phyloP scores from a whole-genome alignment of 2,329 filamentous ascomycete genomes.

The Aureobasidium pullulans region DNA sequence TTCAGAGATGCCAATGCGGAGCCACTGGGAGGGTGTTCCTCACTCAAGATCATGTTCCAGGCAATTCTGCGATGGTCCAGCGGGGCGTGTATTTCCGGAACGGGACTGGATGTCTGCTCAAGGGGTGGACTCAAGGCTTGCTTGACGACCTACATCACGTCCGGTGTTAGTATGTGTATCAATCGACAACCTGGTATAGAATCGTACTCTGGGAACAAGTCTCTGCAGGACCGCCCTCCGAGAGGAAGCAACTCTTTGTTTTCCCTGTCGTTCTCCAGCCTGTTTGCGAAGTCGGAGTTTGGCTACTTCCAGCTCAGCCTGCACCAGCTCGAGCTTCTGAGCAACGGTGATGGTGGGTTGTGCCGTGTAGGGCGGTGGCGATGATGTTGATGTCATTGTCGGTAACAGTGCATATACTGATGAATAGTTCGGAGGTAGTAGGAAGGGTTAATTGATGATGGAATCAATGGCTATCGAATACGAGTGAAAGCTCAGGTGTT shows the following conservation, averaged over 20 bases:
- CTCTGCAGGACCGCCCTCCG: not conserved
- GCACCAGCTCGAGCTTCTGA: not conserved
- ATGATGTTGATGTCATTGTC: not conserved
- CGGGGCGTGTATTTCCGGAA: not conserved
- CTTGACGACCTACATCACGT: not conserved
- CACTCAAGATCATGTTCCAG: slow-evolving; percentile 9
- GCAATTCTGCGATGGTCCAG: slow-evolving; percentile 4
- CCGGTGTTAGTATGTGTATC: not conserved
- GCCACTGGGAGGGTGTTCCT: not conserved
- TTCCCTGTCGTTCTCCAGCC: not conserved
- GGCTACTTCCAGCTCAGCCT: not conserved
- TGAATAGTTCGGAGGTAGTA: not conserved
- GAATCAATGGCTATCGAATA: not conserved
- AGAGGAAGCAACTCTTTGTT: not conserved
- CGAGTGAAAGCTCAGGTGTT: not conserved
- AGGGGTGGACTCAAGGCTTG: not conserved
- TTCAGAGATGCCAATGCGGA: not conserved
- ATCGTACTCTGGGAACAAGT: not conserved
- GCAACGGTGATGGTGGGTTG: not conserved
- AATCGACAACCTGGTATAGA: not conserved
- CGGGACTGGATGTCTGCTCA: not conserved
- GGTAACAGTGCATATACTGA: not conserved
- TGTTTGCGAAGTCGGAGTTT: not conserved
- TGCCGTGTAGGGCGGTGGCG: not conserved
- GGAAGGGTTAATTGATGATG: not conserved